Conservation (phyloP, 73 alveolate genomes). For the Halteria grandinella region DNA sequence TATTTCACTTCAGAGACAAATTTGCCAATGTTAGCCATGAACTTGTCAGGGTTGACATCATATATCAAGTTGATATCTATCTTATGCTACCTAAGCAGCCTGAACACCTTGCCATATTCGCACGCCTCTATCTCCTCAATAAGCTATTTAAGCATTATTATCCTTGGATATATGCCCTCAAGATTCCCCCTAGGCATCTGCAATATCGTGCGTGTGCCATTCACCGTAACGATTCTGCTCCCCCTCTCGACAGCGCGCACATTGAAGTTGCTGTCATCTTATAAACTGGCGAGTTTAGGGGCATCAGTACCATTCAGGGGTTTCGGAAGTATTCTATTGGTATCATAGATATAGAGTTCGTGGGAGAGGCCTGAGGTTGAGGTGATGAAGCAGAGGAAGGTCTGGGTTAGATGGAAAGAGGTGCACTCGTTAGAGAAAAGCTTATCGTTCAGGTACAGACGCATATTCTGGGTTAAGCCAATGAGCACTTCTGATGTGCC, state of each 20-base stretch:
- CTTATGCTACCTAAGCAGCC: conserved; percentile 85
- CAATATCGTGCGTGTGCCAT: conserved; percentile 78
- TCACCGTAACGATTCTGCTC: conserved; percentile 77
- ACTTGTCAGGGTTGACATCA: conserved; percentile 91
- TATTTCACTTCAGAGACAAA: conserved; percentile 82
- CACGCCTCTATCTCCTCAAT: conserved; percentile 79
- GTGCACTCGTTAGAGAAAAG: conserved; percentile 87
- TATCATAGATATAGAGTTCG: conserved; percentile 80
- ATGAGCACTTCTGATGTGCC: conserved; percentile 70
- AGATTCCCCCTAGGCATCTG: conserved; percentile 97
- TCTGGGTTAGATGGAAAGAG: conserved; percentile 77
- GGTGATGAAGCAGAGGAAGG: conserved; percentile 84
- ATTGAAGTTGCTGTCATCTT: conserved; percentile 80
- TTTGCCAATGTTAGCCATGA: conserved; percentile 76
- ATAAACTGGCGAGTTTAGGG: conserved; percentile 57
- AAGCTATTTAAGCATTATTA: conserved; percentile 81
- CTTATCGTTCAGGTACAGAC: conserved; percentile 81
- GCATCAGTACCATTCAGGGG: conserved; percentile 64
- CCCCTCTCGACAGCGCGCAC: conserved; percentile 96
- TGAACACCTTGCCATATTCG: conserved; percentile 87
- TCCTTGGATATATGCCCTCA: conserved; percentile 91
- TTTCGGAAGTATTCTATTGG: conserved; percentile 68
- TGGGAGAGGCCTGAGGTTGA: conserved; percentile 87
- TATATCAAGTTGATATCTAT: conserved; percentile 92
- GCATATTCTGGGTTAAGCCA: conserved; percentile 77